Evolutionary conservation across 2,329 filamentous ascomycete species (phyloP), one percentile per base, ranked within the genome.

Genomic region (Neonectria magnoliae): DNA sequence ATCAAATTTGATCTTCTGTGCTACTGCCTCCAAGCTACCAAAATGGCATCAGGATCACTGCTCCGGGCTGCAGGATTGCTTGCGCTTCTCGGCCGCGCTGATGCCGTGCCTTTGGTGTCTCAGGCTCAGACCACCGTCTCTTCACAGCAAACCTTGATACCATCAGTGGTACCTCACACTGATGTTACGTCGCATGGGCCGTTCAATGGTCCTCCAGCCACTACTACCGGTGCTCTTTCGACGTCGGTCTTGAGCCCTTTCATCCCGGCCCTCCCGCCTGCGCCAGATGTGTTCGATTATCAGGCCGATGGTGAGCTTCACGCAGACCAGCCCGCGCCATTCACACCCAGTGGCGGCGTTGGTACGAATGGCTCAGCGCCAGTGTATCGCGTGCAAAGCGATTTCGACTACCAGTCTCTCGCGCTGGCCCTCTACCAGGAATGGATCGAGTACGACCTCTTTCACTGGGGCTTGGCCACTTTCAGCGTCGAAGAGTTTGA

Each of bases 401-500:
- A 97, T 74, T 96, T 94, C 74, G 93, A 96, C 77, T 96, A 91
- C 76, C 85, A 95, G 76, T 94, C 91, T 0, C 84, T 96, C 31
- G 86, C 89, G 0, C 82, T 96, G 13, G 91, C 87, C 13, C 82
- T 95, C 0, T 94, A 95, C 75, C 91, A 94, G 72, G 93, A 96
- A 78, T 96, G 88, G 86, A 93, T 95, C 58, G 92, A 96, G 79
- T 84, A 96, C 1, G 93, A 96, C 75, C 84, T 93, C 14, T 96
- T 96, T 85, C 89, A 92, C 77, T 89, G 91, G 75, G 92, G 91
- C 14, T 84, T 96, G 3, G 88, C 87, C 0, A 87, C 83, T 0
- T 96, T 93, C 78, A 88, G 87, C 1, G 87, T 83, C 0, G 83
- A 87, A 33, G 91, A 96, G 16, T 96, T 94, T 69, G 81, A 87